phyloP scores from a whole-genome alignment of 2,329 filamentous ascomycete genomes.

The Epichloe uncinata region DNA sequence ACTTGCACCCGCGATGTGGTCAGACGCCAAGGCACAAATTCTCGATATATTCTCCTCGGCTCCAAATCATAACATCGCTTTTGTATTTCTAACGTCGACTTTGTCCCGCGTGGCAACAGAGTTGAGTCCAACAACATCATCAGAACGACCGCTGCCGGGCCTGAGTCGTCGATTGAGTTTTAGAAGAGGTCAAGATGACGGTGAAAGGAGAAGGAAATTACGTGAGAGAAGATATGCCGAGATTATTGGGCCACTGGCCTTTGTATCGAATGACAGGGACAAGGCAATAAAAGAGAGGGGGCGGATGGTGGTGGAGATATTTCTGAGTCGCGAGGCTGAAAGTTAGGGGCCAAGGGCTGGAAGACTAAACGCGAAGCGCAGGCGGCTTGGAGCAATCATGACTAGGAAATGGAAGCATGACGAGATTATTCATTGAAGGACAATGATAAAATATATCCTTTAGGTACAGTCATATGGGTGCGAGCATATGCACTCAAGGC shows the following conservation, averaged over 20 bases:
- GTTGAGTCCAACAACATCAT: slow-evolving; percentile 25
- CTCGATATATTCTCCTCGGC: slow-evolving; percentile 61
- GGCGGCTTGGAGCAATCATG: background rate
- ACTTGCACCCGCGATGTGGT: slow-evolving; percentile 15
- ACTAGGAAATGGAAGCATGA: background rate
- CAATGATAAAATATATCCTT: background rate
- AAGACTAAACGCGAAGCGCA: background rate
- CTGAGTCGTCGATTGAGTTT: slow-evolving; percentile 35
- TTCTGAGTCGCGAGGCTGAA: slow-evolving; percentile 28
- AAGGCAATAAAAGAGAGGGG: slow-evolving; percentile 50
- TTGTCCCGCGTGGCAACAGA: slow-evolving; percentile 42
- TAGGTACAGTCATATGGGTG: background rate
- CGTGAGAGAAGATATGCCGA: slow-evolving; percentile 51
- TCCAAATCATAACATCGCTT: slow-evolving; percentile 75
- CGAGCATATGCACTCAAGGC: background rate
- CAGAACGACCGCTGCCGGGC: slow-evolving; percentile 16
- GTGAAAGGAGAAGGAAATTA: slow-evolving; percentile 33
- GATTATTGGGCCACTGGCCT: slow-evolving; percentile 50
- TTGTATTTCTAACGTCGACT: slow-evolving; percentile 75
- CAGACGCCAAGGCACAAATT: slow-evolving; percentile 36
- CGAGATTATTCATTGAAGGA: background rate
- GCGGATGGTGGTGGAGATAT: slow-evolving; percentile 55
- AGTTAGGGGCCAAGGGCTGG: slow-evolving; percentile 15
- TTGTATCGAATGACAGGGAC: slow-evolving; percentile 43
- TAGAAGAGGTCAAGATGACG: slow-evolving; percentile 19